phyloP scores from a whole-genome alignment of 495 filamentous ascomycete species.

The Sporormia fimetaria region DNA sequence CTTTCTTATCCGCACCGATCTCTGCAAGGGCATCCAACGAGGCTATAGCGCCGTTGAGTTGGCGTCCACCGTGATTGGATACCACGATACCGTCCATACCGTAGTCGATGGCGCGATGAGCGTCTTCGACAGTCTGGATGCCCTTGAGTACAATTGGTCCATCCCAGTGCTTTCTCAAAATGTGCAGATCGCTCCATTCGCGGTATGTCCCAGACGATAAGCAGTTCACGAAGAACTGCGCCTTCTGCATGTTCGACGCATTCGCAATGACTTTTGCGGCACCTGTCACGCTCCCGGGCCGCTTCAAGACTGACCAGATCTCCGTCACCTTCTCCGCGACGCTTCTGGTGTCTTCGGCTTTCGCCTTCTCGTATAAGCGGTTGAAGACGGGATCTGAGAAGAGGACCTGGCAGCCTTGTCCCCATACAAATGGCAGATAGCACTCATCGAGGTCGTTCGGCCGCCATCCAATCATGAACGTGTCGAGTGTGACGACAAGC shows the following conservation, averaged over 20 bases:
- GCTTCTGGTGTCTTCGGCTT: constrained; percentile 12
- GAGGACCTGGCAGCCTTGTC: constrained; percentile 21
- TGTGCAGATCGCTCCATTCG: constrained; percentile 27
- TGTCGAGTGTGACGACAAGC: constrained; percentile 27
- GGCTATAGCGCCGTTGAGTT: constrained; percentile 29
- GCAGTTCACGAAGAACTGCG: constrained; percentile 7
- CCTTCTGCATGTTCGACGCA: constrained; percentile 16
- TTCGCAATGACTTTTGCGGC: constrained; percentile 20
- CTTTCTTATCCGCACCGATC: constrained; percentile 27
- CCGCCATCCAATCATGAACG: constrained; percentile 25
- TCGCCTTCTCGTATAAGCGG: constrained; percentile 18
- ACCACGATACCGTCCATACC: constrained; percentile 45
- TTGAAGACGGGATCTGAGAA: constrained; percentile 26
- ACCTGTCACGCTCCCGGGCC: constrained; percentile 18
- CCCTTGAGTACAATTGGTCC: constrained; percentile 34
- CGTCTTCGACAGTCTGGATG: constrained; percentile 37
- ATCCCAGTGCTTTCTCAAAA: constrained; percentile 29
- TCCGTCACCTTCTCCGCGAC: constrained; percentile 13
- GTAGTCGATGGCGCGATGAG: constrained; percentile 36
- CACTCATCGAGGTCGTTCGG: constrained; percentile 23
- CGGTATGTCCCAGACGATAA: constrained; percentile 19
- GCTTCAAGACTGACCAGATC: constrained; percentile 17
- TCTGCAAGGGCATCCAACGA: constrained; percentile 29
- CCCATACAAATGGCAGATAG: constrained; percentile 25
- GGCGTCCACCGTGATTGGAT: constrained; percentile 41